phyloP scores from a whole-genome alignment of 2,329 filamentous ascomycete species.

The Ambrosiella beaveri region DNA sequence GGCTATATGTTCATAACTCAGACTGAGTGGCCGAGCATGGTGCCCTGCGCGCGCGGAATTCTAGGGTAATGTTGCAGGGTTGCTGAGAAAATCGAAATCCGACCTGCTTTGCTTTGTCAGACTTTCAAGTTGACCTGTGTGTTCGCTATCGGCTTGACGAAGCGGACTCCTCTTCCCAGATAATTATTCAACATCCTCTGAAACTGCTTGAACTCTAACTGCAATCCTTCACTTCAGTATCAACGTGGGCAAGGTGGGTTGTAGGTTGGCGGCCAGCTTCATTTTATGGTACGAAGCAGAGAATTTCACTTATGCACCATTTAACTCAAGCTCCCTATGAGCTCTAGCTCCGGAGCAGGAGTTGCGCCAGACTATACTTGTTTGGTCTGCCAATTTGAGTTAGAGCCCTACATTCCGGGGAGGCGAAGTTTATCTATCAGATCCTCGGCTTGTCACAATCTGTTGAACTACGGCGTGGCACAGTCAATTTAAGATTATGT shows the following conservation, averaged over 20 bases:
- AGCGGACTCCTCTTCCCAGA: too few species aligned
- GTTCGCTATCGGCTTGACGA: too few species aligned
- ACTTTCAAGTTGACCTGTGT: neutral
- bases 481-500: too few species aligned
- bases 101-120: neutral
- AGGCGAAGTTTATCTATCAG: neutral
- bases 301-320: neutral
- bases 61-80: neutral
- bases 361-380: neutral
- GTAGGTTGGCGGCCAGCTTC: neutral
- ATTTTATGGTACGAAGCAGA: neutral
- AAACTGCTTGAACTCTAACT: neutral
- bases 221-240: neutral
- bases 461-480: neutral
- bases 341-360: constrained; percentile 3
- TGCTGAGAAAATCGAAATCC: neutral
- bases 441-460: neutral
- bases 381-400: neutral
- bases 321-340: neutral
- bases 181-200: too few species aligned
- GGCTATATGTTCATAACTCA: neutral
- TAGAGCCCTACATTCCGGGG: neutral
- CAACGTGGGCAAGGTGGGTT: neutral
- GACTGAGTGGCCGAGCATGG: neutral
- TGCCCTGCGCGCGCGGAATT: neutral